These are phyloP conservation scores for Jatropha multifida DNA, from an alignment of 441 rosid genomes.

Conservation along the genomic window DNA sequence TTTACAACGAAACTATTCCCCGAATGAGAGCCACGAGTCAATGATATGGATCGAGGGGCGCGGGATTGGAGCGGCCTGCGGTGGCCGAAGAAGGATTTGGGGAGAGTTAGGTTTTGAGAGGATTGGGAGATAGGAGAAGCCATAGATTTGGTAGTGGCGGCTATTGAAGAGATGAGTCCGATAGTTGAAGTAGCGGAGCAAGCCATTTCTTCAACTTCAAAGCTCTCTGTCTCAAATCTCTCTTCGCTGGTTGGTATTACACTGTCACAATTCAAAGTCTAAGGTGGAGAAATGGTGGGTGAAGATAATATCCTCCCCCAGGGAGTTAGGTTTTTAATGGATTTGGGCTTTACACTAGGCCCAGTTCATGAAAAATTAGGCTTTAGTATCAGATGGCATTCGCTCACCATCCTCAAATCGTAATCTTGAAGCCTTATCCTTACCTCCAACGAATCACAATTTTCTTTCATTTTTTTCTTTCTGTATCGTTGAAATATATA, in stretches of 20 bases:
- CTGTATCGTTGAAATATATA: not conserved
- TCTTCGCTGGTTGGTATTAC: not conserved
- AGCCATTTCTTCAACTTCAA: conserved; percentile 43
- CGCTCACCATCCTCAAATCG: conserved; percentile 17
- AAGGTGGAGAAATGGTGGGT: conserved; percentile 24
- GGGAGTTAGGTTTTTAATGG: not conserved
- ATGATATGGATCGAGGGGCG: conserved; percentile 41
- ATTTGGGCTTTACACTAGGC: not conserved
- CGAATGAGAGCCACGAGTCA: conserved; percentile 35
- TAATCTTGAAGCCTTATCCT: conserved; percentile 27
- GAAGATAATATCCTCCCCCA: not conserved
- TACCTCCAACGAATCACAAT: conserved; percentile 4
- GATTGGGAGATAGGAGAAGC: conserved; percentile 33
- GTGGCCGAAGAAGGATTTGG: conserved; percentile 43
- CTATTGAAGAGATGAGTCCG: conserved; percentile 45
- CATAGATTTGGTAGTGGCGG: conserved; percentile 34
- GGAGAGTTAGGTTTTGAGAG: conserved; percentile 44
- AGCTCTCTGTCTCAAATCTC: not conserved
- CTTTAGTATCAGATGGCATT: not conserved
- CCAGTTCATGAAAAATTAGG: not conserved
- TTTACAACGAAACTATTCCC: conserved; percentile 52
- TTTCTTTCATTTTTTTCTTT: not conserved
- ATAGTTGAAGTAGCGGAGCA: conserved; percentile 62
- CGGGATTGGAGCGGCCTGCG: conserved; percentile 40
- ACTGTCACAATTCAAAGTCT: not conserved